phyloP scores from a whole-genome alignment of 2,329 filamentous ascomycete species.

The Colletotrichum sansevieriae region DNA sequence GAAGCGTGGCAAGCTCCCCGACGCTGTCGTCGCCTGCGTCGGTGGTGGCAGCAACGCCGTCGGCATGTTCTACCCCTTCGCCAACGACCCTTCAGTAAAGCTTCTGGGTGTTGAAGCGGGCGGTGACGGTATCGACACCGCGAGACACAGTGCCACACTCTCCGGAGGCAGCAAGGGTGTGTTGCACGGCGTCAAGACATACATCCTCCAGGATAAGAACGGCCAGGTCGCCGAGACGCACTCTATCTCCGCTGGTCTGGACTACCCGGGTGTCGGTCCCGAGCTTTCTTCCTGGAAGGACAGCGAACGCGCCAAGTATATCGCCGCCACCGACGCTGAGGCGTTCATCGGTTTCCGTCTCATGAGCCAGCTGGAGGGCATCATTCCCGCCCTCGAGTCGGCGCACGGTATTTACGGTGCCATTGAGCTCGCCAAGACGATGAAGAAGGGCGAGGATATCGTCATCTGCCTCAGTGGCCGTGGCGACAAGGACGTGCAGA shows the following conservation, averaged over 20 bases:
- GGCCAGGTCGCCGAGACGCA: slow-evolving; percentile 97
- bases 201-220: slow-evolving; percentile 91
- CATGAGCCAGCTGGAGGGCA: slow-evolving; percentile 90
- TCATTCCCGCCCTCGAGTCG: slow-evolving; percentile 95
- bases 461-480: slow-evolving; percentile 94
- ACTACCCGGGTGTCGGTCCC: slow-evolving; percentile 96
- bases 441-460: slow-evolving; percentile 88
- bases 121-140: slow-evolving; percentile 90
- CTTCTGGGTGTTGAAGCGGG: slow-evolving; percentile 95
- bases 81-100: slow-evolving; percentile 85
- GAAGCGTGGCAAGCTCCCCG: slow-evolving; percentile 88
- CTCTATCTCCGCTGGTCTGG: slow-evolving; percentile 94
- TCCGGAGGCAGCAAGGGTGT: slow-evolving; percentile 90
- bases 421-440: slow-evolving; percentile 90
- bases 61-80: slow-evolving; percentile 99
- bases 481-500: slow-evolving; percentile 99
- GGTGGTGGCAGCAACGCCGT: slow-evolving; percentile 95
- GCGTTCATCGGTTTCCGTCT: slow-evolving; percentile 90
- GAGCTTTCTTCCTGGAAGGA: slow-evolving; percentile 97
- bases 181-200: slow-evolving; percentile 94
- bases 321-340: slow-evolving; percentile 91
- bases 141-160: slow-evolving; percentile 88
- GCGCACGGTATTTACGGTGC: slow-evolving; percentile 93
- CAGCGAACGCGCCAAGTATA: slow-evolving; percentile 84
- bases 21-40: slow-evolving; percentile 96